Evolutionary conservation across 805 yeast species (phyloP), one percentile per base, ranked within the genome.

Genomic region (Kodamaea laetipori): DNA sequence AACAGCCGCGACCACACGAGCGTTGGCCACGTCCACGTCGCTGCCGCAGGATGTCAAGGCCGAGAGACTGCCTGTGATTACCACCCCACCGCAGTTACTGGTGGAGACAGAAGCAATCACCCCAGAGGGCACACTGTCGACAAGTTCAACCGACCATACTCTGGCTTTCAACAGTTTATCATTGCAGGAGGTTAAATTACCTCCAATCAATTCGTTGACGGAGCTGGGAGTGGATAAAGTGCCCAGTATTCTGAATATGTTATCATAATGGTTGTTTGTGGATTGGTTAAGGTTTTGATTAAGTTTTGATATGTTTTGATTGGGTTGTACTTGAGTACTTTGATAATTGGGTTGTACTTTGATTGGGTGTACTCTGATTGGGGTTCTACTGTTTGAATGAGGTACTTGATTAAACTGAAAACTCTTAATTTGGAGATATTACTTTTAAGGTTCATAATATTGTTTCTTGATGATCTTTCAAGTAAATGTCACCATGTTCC

Each of bases 141-240:
- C 43, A 7, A 40, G 43, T 26, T 35, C 40, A 11, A 32, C 33
- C 11, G 31, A 35, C 39, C 44, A 44, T 32, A 47, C 47, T 8
- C 35, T 38, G 17, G 45, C 51, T 5, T 43, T 46, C 33, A 39
- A 41, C 37, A 49, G 48, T 23, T 36, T 49, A 27, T 28, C 40
- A 25, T 13, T 47, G n/a, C 43, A 40, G 36, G 51, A 42, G 34
- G 45, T 47, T 39, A 47, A 41, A 21, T 41, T 47, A 21, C 48
- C 48, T 15, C 37, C 46, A 9, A 37, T 45, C 11, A 43, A 40
- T 12, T 26, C 43, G 21, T 35, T 39, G 15, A 25, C 39, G 19
- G 35, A 32, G 12, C 9, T 21, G 9, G 27, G 37, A 9, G 38
- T 41, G 7, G 48, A 47, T 21, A 50, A 47, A 37, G 51, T 50